Base-by-base conservation (phyloP, 495 filamentous ascomycete species). In the Xylona heveae region DNA sequence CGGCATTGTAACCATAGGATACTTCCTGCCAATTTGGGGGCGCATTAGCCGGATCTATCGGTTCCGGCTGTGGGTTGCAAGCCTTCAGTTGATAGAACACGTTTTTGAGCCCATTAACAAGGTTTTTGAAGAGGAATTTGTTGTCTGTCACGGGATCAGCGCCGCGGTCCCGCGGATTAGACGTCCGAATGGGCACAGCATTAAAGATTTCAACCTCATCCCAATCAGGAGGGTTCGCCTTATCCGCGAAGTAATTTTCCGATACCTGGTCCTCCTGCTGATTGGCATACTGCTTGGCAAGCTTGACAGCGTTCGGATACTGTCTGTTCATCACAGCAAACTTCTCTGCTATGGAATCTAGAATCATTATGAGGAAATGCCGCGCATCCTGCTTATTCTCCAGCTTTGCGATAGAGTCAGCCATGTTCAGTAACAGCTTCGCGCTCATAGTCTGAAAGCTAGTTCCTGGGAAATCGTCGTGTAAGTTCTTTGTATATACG, bases 401-500 rank as follows among this genome's bases (percentile, higher is more conserved):
- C 33, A 99, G 61, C 46, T 76, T 80, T 0, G 85, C 81, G 41
- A 99, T 99, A 49, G 77, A 84, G 44, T 95, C 90, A 0, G 88
- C 88, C 78, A 99, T 79, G 50, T 99, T 99, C 31, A 99, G 54
- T 2, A 99, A 57, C 3, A 99, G 59, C 49, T 95, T 99, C 3
- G 90, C 90, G 44, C 88, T 95, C 90, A 99, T 99, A 0, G 90
- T 99, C 50, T 99, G 90, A 48, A 95, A 99, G 50, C 88, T 95
- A 3, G 90, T 95, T 9, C 90, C 90, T 2, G 90, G 90, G 42
- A 93, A 91, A 38, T 78, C 78, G 48, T 95, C 90, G 41, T 91
- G 84, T 15, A 99, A 61, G 41, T 95, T 95, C 42, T 78, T 82
- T 3, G 88, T 93, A 49, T 95, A 99, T 5, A 95, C 90, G 42